phyloP scores from a whole-genome alignment of 495 filamentous ascomycete species.

The Aspergillus cavernicola region DNA sequence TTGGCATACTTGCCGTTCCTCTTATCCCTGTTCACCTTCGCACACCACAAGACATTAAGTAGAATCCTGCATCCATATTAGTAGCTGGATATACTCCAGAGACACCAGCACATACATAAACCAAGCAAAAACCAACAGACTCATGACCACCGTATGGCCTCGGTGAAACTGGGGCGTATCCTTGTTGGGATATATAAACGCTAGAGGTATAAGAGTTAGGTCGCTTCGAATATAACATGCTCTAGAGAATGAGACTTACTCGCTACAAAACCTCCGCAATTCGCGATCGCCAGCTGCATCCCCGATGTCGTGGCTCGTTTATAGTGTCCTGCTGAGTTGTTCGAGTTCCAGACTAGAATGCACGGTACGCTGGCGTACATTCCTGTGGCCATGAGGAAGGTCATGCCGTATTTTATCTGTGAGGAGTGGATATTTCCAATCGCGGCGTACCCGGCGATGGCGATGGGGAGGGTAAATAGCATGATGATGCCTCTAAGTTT shows the following conservation, averaged over 20 bases:
- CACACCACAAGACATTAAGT: constrained; percentile 61
- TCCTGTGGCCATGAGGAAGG: constrained; percentile 52
- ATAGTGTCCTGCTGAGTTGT: constrained; percentile 59
- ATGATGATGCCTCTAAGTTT: constrained; percentile 46
- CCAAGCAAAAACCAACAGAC: constrained; percentile 57
- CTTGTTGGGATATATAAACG: constrained; percentile 55
- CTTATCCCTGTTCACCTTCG: constrained; percentile 65
- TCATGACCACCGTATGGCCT: constrained; percentile 58
- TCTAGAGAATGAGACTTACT: constrained; percentile 33
- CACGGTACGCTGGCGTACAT: constrained; percentile 49
- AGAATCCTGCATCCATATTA: constrained; percentile 44
- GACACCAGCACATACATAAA: constrained; percentile 52
- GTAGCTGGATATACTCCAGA: neutral
- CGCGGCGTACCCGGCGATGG: constrained; percentile 48
- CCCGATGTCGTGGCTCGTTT: constrained; percentile 57
- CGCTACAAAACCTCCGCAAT: constrained; percentile 55
- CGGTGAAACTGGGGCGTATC: constrained; percentile 46
- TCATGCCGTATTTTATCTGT: constrained; percentile 49
- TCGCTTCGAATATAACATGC: neutral
- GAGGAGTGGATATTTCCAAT: constrained; percentile 42
- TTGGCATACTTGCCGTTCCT: constrained; percentile 56
- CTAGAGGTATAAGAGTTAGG: constrained; percentile 21
- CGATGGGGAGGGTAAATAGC: constrained; percentile 44
- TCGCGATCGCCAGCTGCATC: constrained; percentile 53
- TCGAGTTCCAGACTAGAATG: constrained; percentile 54